Conservation (phyloP, 1,284 basidiomycete species). For the Pseudozyma tsukubaensis region DNA sequence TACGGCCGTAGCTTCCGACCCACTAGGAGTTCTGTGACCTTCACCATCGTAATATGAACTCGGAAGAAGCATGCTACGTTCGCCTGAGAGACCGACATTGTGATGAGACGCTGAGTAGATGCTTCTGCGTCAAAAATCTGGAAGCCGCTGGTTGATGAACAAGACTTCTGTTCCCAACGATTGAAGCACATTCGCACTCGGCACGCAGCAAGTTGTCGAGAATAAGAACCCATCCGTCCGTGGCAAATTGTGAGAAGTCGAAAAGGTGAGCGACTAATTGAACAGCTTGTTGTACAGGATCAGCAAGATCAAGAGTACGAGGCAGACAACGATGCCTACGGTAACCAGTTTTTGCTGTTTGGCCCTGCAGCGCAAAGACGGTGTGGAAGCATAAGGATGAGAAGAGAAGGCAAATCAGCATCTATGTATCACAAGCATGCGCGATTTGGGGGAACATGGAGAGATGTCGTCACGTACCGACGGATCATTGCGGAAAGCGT, state of each 20-base stretch:
- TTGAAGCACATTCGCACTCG: too few relatives aligned
- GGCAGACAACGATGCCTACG: conserved; percentile 62
- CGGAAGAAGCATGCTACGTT: too few relatives aligned
- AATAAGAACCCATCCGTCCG: not conserved
- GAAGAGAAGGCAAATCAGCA: conserved; percentile 5
- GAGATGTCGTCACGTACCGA: conserved; percentile 70
- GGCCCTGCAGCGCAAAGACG: conserved; percentile 50
- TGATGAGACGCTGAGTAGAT: too few relatives aligned
- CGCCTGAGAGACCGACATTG: too few relatives aligned
- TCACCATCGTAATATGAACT: too few relatives aligned
- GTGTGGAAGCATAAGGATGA: not conserved
- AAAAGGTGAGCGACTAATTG: not conserved
- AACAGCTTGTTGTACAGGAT: conserved; percentile 67
- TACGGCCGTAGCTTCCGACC: conserved; percentile 24
- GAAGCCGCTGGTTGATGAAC: too few relatives aligned
- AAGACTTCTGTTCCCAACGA: too few relatives aligned
- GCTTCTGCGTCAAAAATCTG: too few relatives aligned
- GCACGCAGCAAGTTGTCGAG: not conserved
- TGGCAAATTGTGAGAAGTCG: not conserved
- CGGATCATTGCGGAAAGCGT: conserved; percentile 76
- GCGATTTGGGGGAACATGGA: not conserved
- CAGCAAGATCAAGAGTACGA: conserved; percentile 67
- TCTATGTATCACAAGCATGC: not conserved
- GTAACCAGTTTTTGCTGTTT: conserved; percentile 67
- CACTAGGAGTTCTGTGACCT: conserved; percentile 27